These are phyloP conservation scores for Talaromyces islandicus DNA, from an alignment of 2,329 filamentous ascomycete species.

Conservation along the genomic window DNA sequence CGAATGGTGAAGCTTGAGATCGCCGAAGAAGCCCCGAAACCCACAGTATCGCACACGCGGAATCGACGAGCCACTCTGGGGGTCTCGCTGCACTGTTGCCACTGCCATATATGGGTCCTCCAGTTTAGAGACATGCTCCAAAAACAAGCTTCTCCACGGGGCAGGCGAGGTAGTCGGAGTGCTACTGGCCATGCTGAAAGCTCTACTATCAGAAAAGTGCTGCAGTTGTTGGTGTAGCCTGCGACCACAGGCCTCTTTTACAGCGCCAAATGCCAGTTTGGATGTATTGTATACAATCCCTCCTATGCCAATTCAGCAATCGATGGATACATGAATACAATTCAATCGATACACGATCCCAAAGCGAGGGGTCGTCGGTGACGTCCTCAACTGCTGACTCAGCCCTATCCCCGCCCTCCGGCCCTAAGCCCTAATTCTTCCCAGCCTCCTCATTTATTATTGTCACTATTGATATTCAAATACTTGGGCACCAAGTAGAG, in stretches of 20 bases:
- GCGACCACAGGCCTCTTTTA: conserved; percentile 3
- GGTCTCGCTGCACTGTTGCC: conserved; percentile 36
- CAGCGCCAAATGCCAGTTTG: conserved; percentile 4
- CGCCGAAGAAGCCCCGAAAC: conserved; percentile 77
- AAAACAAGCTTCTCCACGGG: conserved; percentile 49
- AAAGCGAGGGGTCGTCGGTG: not conserved
- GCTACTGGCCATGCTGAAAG: not conserved
- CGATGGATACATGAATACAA: not conserved
- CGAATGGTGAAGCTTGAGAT: conserved; percentile 58
- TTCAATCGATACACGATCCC: not conserved
- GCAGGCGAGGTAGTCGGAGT: conserved; percentile 24
- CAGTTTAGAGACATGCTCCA: conserved; percentile 40
- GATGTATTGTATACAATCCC: not conserved
- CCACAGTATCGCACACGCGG: conserved; percentile 70
- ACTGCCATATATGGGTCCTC: conserved; percentile 36
- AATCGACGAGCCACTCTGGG: conserved; percentile 5
- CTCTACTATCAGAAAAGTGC: conserved; percentile 2
- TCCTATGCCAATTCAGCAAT: not conserved
- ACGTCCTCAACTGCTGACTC: not conserved
- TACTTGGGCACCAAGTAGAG: not conserved
- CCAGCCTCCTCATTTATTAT: not conserved
- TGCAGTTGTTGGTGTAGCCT: conserved; percentile 8
- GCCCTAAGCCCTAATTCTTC: not conserved
- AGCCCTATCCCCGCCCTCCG: not conserved
- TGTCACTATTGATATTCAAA: not conserved